Conservation (phyloP, 2,329 filamentous ascomycete genomes). For the Trichoderma koningiopsis region DNA sequence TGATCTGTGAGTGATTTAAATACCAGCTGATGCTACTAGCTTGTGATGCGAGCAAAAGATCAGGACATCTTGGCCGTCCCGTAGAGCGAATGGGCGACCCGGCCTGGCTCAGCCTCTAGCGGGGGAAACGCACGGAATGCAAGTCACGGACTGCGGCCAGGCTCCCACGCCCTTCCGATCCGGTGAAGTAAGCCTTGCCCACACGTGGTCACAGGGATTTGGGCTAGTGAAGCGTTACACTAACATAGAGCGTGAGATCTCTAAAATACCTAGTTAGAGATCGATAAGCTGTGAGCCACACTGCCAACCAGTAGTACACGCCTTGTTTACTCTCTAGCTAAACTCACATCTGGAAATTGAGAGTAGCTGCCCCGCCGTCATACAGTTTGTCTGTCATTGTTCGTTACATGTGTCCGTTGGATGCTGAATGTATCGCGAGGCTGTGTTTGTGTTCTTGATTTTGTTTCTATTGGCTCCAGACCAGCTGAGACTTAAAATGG, state of each 20-base stretch:
- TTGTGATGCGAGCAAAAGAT: background rate
- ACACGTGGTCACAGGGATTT: constrained; percentile 15
- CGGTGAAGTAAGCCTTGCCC: background rate
- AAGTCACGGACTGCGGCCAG: constrained; percentile 14
- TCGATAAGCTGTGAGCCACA: background rate
- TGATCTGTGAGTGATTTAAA: constrained; percentile 8
- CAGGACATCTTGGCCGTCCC: constrained; percentile 1
- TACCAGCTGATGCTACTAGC: background rate
- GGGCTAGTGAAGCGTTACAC: background rate
- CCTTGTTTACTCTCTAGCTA: background rate
- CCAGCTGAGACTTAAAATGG: background rate
- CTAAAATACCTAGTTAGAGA: background rate
- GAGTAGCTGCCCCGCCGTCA: no score
- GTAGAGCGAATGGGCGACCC: background rate
- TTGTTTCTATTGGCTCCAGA: background rate
- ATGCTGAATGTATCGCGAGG: background rate
- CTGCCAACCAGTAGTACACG: background rate
- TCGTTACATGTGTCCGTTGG: background rate
- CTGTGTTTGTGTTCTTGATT: background rate
- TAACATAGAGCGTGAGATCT: background rate
- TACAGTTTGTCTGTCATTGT: background rate
- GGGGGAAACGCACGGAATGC: constrained; percentile 12
- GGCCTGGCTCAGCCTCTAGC: constrained; percentile 16
- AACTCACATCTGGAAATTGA: background rate
- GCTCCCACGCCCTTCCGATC: constrained; percentile 18